These are phyloP conservation scores for Penicilliopsis zonata DNA, from an alignment of 495 filamentous ascomycete genomes.

Conservation along the genomic window DNA sequence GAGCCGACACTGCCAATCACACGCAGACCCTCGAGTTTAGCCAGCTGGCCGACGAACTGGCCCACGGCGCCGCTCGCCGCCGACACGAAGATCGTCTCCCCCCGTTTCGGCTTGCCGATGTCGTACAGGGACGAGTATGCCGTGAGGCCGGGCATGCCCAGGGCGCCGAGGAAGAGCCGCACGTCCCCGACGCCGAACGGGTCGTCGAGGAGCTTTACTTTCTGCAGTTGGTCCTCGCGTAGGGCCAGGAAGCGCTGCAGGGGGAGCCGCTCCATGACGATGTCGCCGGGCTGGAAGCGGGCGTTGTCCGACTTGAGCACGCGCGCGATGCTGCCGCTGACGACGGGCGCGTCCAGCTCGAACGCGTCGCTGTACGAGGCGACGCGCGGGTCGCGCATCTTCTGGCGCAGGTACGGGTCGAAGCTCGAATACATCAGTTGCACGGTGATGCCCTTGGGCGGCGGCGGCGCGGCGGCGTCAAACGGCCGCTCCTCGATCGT, in stretches of 20 bases:
- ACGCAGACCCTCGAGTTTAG: constrained; percentile 73
- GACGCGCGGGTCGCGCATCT: constrained; percentile 21
- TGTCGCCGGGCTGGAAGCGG: constrained; percentile 40
- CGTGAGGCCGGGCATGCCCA: constrained; percentile 82
- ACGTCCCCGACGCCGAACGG: constrained; percentile 17
- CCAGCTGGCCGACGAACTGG: constrained; percentile 70
- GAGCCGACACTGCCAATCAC: constrained; percentile 69
- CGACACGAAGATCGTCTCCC: constrained; percentile 79
- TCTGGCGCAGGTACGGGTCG: constrained; percentile 65
- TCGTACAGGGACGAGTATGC: constrained; percentile 71
- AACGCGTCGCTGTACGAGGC: constrained; percentile 44
- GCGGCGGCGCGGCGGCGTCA: constrained; percentile 4
- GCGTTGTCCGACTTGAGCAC: constrained; percentile 43
- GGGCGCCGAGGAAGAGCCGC: constrained; percentile 49
- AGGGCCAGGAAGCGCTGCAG: constrained; percentile 37
- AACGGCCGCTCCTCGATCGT: constrained; percentile 1
- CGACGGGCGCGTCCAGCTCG: constrained; percentile 34
- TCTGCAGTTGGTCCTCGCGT: not conserved
- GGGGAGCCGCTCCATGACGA: constrained; percentile 34
- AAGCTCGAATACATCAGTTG: constrained; percentile 3
- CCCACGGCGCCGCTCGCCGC: constrained; percentile 76
- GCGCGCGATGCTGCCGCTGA: constrained; percentile 33
- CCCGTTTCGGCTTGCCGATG: constrained; percentile 74
- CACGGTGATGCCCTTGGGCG: constrained; percentile 17
- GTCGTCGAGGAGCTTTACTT: not conserved